These are phyloP conservation scores for Mrakia blollopis DNA, from an alignment of 768 basidiomycete genomes.

Conservation along the genomic window DNA sequence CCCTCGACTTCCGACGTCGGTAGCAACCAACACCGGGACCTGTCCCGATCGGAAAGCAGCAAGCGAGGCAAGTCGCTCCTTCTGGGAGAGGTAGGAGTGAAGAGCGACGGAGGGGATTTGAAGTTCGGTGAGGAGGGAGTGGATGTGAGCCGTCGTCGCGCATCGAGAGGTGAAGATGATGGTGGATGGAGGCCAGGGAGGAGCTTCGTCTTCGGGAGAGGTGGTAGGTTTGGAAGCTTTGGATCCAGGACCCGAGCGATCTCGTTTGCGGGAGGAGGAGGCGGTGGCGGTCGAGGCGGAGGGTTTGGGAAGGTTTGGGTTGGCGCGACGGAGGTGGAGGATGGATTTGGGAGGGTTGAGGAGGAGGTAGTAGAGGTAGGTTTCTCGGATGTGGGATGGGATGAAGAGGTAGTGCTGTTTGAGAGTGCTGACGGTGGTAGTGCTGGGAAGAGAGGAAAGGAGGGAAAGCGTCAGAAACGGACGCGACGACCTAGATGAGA, in stretches of 20 bases:
- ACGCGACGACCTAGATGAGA: not conserved
- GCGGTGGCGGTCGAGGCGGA: slow-evolving; percentile 5
- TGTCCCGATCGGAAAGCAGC: slow-evolving; percentile 77
- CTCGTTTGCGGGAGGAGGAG: slow-evolving; percentile 25
- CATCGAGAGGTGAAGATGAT: slow-evolving; percentile 87
- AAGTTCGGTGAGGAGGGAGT: slow-evolving; percentile 64
- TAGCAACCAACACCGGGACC: slow-evolving; percentile 86
- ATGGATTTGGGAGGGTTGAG: slow-evolving; percentile 81
- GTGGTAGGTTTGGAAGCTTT: slow-evolving; percentile 3
- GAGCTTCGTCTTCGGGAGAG: slow-evolving; percentile 53
- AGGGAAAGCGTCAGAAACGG: not conserved
- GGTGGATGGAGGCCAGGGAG: slow-evolving; percentile 57
- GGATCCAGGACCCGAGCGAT: slow-evolving; percentile 23
- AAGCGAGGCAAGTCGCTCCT: slow-evolving; percentile 77
- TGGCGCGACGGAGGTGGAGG: slow-evolving; percentile 52
- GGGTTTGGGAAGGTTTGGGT: slow-evolving; percentile 45
- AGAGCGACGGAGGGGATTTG: slow-evolving; percentile 79
- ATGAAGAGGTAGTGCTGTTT: slow-evolving; percentile 86
- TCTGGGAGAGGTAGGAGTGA: slow-evolving; percentile 89
- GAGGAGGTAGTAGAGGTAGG: slow-evolving; percentile 83
- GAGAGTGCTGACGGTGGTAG: slow-evolving; percentile 82
- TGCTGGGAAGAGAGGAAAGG: slow-evolving; percentile 49
- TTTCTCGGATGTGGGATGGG: slow-evolving; percentile 89
- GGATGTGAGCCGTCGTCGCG: slow-evolving; percentile 81
- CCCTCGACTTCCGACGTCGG: slow-evolving; percentile 92